Evolutionary conservation across 352 stramenopile genomes (phyloP).

Genomic region (Pythium chondricola): DNA sequence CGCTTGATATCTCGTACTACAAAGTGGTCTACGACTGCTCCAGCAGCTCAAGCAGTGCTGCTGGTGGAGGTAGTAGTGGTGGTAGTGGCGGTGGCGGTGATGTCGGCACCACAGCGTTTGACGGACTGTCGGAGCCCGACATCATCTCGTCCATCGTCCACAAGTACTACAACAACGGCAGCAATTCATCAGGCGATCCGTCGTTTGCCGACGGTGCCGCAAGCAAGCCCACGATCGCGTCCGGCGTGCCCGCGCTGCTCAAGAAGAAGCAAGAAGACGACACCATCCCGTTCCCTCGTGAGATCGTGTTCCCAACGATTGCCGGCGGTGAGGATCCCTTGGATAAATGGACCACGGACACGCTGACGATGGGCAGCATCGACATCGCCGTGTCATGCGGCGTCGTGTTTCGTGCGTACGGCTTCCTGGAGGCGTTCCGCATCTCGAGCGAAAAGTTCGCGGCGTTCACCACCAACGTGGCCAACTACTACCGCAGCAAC

Average conservation of each 20-base stretch:
- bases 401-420: constrained; percentile 27
- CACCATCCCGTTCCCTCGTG: constrained; percentile 45
- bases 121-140: constrained; percentile 19
- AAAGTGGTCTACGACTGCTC: constrained; percentile 44
- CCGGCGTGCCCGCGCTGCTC: constrained; percentile 15
- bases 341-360: constrained; percentile 51
- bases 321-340: constrained; percentile 35
- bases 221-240: constrained; percentile 3
- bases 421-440: constrained; percentile 29
- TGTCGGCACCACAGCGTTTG: not conserved
- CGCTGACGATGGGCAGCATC: constrained; percentile 13
- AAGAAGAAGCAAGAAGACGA: constrained; percentile 55
- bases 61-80: not conserved
- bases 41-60: not conserved
- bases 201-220: not conserved
- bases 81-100: not conserved
- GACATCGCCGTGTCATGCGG: constrained; percentile 18
- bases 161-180: constrained; percentile 24
- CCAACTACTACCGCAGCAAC: constrained; percentile 68
- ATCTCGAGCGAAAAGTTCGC: constrained; percentile 30
- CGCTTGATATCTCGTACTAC: constrained; percentile 75
- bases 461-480: constrained; percentile 28
- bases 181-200: not conserved
- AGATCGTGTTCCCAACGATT: constrained; percentile 40
- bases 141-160: constrained; percentile 33